Conservation (phyloP, 2,329 filamentous ascomycete species). For the Penicillium sp. region DNA sequence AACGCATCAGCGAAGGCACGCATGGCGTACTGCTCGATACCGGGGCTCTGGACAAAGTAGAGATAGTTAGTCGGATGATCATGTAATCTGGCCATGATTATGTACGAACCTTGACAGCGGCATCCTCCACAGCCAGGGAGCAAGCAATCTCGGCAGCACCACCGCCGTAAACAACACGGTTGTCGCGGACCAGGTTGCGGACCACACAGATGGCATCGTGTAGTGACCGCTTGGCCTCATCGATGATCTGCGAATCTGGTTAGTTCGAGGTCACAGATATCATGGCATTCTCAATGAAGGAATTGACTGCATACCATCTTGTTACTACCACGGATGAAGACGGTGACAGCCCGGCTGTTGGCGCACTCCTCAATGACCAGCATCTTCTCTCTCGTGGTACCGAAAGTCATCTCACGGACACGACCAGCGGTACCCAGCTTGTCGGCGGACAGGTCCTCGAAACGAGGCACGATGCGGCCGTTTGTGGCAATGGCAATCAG, state of each 20-base stretch:
- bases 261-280: conserved; percentile 5
- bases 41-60: conserved; percentile 68
- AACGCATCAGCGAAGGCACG: conserved; percentile 95
- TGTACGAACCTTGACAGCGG: conserved; percentile 72
- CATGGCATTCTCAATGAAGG: conserved; percentile 19
- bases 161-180: conserved; percentile 96
- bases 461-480: conserved; percentile 93
- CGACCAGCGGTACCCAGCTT: conserved; percentile 91
- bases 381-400: conserved; percentile 99
- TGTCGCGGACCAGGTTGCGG: conserved; percentile 92
- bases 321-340: conserved; percentile 97
- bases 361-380: conserved; percentile 98
- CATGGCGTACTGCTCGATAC: conserved; percentile 99
- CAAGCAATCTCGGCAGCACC: conserved; percentile 97
- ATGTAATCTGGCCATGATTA: conserved; percentile 5
- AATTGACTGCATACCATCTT: conserved; percentile 77
- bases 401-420: conserved; percentile 94
- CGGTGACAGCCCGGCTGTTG: conserved; percentile 93
- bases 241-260: conserved; percentile 76
- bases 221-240: conserved; percentile 95
- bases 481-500: conserved; percentile 98
- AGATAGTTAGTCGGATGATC: conserved; percentile 17
- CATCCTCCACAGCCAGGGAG: conserved; percentile 93
- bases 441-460: conserved; percentile 88
- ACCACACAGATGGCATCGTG: conserved; percentile 98